Evolutionary conservation across 805 yeast species (phyloP).

Genomic region (Clavispora asparagi): DNA sequence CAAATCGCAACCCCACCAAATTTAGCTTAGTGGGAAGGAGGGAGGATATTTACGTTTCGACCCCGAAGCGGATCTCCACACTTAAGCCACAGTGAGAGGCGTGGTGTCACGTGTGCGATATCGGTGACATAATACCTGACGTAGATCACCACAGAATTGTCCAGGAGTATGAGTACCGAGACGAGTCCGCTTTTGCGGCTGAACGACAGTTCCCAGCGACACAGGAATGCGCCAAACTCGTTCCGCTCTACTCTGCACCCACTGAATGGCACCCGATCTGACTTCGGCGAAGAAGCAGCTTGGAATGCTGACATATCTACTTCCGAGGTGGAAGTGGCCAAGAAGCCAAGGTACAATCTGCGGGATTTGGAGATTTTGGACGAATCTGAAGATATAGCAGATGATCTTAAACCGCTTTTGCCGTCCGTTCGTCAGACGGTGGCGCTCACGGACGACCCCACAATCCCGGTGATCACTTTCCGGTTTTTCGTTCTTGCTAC

Average conservation of each 20-base stretch:
- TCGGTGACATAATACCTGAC: too few relatives aligned
- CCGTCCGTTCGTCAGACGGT: conserved; percentile 30
- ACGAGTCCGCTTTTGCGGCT: neutral
- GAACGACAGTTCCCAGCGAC: neutral
- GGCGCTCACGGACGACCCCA: conserved; percentile 35
- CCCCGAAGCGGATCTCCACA: too few relatives aligned
- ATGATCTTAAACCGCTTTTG: neutral
- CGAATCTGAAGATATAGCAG: neutral
- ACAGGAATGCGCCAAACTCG: neutral
- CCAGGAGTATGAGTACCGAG: neutral
- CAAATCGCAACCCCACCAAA: too few relatives aligned
- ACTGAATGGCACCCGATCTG: too few relatives aligned
- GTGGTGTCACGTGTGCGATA: too few relatives aligned
- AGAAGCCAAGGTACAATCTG: neutral
- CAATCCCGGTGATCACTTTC: conserved; percentile 33
- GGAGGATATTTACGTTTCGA: too few relatives aligned
- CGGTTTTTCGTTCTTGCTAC: conserved; percentile 29
- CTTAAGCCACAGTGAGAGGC: too few relatives aligned
- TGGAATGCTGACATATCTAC: neutral
- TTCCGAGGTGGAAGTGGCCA: neutral
- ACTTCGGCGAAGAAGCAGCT: too few relatives aligned
- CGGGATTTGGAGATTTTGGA: neutral
- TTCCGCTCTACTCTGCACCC: neutral
- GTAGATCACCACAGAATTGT: neutral
- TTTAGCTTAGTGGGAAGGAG: too few relatives aligned